Evolutionary conservation across 345 rosid genomes (phyloP).

Genomic region (Rhizophora apiculata): DNA sequence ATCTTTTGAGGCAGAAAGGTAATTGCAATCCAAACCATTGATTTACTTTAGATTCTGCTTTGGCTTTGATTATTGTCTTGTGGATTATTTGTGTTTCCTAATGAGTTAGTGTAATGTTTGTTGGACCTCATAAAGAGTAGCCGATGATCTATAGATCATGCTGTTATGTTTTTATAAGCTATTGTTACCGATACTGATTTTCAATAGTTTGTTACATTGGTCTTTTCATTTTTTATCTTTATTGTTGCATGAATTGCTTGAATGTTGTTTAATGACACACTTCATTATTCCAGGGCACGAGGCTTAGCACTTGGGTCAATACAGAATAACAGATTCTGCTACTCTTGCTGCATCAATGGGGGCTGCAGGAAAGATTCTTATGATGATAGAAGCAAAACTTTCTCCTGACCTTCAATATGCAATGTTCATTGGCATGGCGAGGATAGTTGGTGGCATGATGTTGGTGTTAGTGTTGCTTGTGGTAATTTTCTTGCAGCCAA

Average conservation of each 20-base stretch:
- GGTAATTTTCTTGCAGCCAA: conserved; percentile 98
- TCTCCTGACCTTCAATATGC: conserved; percentile 89
- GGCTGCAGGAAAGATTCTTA: conserved; percentile 85
- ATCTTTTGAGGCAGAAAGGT: conserved; percentile 81
- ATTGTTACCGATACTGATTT: too few relatives aligned
- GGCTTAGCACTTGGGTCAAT: conserved; percentile 66
- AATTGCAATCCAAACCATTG: background rate
- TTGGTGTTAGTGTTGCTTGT: conserved; percentile 90
- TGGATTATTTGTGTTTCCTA: background rate
- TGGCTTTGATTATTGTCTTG: background rate
- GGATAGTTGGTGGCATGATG: conserved; percentile 80
- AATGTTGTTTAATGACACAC: background rate
- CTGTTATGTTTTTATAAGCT: too few relatives aligned
- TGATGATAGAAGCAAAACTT: conserved; percentile 88
- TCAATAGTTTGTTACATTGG: too few relatives aligned
- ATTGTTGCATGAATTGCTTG: conserved; percentile 1
- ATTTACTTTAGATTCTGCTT: background rate
- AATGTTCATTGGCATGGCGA: conserved; percentile 88
- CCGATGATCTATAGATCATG: too few relatives aligned
- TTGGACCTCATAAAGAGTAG: too few relatives aligned
- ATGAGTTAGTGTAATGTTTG: background rate
- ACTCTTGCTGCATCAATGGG: conserved; percentile 86
- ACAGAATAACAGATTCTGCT: conserved; percentile 79
- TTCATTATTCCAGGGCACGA: conserved; percentile 48
- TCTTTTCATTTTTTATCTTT: background rate